Base-by-base conservation (phyloP, 306 rosid species). In the Mimosa bimucronata region DNA sequence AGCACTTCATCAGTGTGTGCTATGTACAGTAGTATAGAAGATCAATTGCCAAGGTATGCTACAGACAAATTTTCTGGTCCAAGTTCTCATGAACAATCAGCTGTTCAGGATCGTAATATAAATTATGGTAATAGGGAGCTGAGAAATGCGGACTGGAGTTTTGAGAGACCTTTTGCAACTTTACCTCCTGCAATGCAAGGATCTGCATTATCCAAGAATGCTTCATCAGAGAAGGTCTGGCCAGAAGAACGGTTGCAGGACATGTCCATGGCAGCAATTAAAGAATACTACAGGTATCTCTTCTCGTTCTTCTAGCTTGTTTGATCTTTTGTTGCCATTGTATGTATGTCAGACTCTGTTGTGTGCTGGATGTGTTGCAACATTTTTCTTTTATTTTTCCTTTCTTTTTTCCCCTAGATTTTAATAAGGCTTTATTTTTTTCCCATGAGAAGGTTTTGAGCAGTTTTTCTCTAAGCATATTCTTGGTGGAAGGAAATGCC, bases 241-340 rank as follows among this genome's bases (percentile, higher is more conserved):
- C 77, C 89, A 42, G 97, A 92, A 80, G 98, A 93, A 26, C 80
- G 10, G 23, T 83, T 93, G 40, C 80, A 60, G 68, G 84, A 84
- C 58, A 85, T 70, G 97, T 93, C 98, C 67, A 68, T 88, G 90
- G 79, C 85, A 11, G 92, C 99, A 75, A 96, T 96, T 78, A 90
- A 85, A 85, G 99, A 96, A 81, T 96, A 84, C 74, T 96, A 96
- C 90, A 91, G 99, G 99, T 93, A 67, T 67, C 42, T 75, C 5
- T 46, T 70, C 0, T 45, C 53, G 29, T 75, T 82, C 4, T 6
- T 21, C 65, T 57, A 61, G 46, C 38, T 69, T 52, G 44, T 68
- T 75, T 58, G 57, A 16, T 18, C 34, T 70, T 66, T 55, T 30
- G 19, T 42, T 65, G 38, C 46, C 44, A 26, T 28, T 37, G 34